Evolutionary conservation across 129 eudicot species (phyloP).

Genomic region (Glebionis coronaria): DNA sequence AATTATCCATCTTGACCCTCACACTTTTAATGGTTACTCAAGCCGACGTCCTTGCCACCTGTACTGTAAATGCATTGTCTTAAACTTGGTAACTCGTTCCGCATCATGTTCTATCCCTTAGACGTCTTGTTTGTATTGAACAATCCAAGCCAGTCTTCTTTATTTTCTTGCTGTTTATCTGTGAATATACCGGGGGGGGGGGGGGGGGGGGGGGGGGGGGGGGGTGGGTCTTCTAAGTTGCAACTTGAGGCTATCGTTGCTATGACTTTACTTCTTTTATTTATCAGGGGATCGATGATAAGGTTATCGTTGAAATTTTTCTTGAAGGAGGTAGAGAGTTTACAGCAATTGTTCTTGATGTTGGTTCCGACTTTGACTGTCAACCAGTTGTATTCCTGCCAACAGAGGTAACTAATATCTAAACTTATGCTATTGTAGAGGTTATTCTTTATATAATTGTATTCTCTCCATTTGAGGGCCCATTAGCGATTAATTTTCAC

Average conservation of each 20-base stretch:
- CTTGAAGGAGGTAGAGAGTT: constrained; percentile 92
- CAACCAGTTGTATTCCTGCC: constrained; percentile 80
- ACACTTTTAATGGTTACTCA: too few relatives aligned
- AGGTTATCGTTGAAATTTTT: constrained; percentile 75
- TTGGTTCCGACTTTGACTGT: constrained; percentile 56
- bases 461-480: constrained; percentile 3
- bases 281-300: constrained; percentile 85
- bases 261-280: constrained; percentile 3
- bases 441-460: constrained; percentile 2
- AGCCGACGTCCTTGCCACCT: too few relatives aligned
- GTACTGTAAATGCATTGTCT: too few relatives aligned
- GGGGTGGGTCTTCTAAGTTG: neutral
- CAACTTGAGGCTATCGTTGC: neutral
- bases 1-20: too few relatives aligned
- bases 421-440: neutral
- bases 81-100: too few relatives aligned
- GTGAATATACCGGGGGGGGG: neutral
- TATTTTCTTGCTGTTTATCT: neutral
- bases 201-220: too few relatives aligned
- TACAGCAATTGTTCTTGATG: constrained; percentile 90
- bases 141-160: neutral
- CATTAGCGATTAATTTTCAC: neutral
- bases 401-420: constrained; percentile 58
- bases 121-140: neutral
- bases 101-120: neutral